Conservation (phyloP, 345 rosid species). For the Brassica napus region DNA sequence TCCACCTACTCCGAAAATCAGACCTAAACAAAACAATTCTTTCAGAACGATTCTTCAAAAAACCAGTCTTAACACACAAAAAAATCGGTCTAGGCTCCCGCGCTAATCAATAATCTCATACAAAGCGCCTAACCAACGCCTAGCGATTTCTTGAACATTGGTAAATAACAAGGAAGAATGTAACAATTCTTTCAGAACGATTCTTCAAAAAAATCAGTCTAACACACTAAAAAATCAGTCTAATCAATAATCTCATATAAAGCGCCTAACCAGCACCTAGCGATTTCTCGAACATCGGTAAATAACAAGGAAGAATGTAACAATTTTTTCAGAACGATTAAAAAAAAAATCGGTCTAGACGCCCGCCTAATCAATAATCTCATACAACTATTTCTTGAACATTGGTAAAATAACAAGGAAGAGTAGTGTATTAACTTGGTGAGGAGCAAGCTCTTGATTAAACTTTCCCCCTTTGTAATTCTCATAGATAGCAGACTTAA, state of each 20-base stretch:
- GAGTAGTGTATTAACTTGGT: slow-evolving; percentile 38
- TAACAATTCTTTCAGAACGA: too few species aligned
- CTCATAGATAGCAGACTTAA: slow-evolving; percentile 46
- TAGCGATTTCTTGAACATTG: not conserved
- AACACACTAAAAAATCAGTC: too few species aligned
- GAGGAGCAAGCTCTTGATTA: slow-evolving; percentile 48
- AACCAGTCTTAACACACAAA: too few species aligned
- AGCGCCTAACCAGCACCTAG: not conserved
- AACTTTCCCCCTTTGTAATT: slow-evolving; percentile 50
- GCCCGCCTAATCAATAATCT: too few species aligned
- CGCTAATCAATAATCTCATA: not conserved
- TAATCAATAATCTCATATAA: not conserved
- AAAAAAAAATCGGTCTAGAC: too few species aligned
- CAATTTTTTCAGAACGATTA: too few species aligned
- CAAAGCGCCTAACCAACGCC: not conserved
- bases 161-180: not conserved
- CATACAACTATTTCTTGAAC: not conserved
- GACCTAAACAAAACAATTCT: too few species aligned
- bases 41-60: too few species aligned
- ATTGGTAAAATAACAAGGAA: not conserved
- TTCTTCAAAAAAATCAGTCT: too few species aligned
- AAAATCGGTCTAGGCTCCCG: too few species aligned
- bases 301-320: not conserved
- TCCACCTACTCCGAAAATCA: too few species aligned
- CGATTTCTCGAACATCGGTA: not conserved